Evolutionary conservation across 208 protist species (phyloP).

Genomic region (Leishmania martiniquensis): DNA sequence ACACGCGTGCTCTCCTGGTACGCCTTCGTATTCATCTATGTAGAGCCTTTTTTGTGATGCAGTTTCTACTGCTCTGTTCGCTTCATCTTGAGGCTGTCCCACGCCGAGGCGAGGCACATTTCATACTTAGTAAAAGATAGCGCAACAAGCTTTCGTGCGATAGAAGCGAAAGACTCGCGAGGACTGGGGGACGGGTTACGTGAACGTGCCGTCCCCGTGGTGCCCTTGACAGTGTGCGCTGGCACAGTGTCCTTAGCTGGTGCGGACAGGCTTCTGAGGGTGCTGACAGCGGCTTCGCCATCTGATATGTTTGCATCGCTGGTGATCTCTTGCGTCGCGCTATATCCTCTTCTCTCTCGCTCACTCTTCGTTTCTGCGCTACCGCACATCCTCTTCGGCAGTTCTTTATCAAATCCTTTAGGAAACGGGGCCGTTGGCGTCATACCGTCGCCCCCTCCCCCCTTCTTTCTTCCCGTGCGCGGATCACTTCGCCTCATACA

Average conservation of each 20-base stretch:
- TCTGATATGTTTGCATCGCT: background rate
- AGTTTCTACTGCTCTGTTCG: background rate
- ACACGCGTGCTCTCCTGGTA: background rate
- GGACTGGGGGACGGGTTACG: background rate
- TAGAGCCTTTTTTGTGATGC: conserved; percentile 17
- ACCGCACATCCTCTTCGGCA: too few species aligned
- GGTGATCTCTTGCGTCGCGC: too few species aligned
- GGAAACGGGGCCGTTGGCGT: background rate
- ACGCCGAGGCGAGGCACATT: background rate
- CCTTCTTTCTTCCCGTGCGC: background rate
- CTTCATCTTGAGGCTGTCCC: background rate
- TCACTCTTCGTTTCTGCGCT: background rate
- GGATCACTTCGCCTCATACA: background rate
- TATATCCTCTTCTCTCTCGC: background rate
- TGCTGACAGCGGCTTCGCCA: background rate
- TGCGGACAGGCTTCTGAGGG: background rate
- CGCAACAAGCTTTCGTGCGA: background rate
- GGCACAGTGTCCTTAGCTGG: background rate
- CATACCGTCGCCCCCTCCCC: background rate
- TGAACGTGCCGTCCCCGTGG: background rate
- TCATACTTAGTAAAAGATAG: background rate
- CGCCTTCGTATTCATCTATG: background rate
- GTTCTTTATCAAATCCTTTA: background rate
- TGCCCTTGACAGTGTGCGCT: too few species aligned
- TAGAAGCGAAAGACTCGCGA: background rate